phyloP scores from a whole-genome alignment of 2,329 filamentous ascomycete species.

The Botrytis elliptica region DNA sequence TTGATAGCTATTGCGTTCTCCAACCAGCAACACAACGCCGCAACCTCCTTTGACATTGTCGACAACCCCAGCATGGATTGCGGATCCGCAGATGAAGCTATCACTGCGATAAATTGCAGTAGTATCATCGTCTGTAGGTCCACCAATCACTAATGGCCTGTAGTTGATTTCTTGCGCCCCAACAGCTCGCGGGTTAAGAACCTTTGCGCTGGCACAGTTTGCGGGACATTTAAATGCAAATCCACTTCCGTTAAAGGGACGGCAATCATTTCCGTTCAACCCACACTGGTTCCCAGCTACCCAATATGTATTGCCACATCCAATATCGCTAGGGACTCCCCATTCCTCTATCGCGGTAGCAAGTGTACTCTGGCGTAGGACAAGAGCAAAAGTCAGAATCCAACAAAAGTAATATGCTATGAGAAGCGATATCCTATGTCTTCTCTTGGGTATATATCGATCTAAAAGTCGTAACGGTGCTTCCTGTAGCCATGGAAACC shows the following conservation, averaged over 20 bases:
- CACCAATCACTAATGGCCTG: constrained; percentile 65
- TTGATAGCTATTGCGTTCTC: constrained; percentile 62
- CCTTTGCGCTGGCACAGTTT: constrained; percentile 63
- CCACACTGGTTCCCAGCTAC: constrained; percentile 68
- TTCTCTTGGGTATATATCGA: constrained; percentile 57
- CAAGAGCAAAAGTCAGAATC: constrained; percentile 66
- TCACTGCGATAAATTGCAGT: constrained; percentile 76
- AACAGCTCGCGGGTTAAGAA: constrained; percentile 73
- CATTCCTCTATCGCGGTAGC: constrained; percentile 64
- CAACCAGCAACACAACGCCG: constrained; percentile 73
- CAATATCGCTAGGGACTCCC: constrained; percentile 63
- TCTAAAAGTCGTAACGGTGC: constrained; percentile 64
- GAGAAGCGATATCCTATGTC: constrained; percentile 59
- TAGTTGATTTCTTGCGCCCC: constrained; percentile 68
- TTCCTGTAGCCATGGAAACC: constrained; percentile 66
- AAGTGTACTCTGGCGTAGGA: constrained; percentile 62
- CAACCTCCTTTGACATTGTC: constrained; percentile 73
- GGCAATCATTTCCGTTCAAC: constrained; percentile 70
- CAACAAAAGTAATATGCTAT: constrained; percentile 62
- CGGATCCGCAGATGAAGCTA: constrained; percentile 82
- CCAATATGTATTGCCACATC: constrained; percentile 72
- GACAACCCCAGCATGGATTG: constrained; percentile 80
- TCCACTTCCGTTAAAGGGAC: constrained; percentile 68
- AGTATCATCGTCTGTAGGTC: constrained; percentile 48
- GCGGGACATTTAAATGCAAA: constrained; percentile 75